Evolutionary conservation across 164 flowering plant genomes (phyloP).

Genomic region (Brasenia schreberi): DNA sequence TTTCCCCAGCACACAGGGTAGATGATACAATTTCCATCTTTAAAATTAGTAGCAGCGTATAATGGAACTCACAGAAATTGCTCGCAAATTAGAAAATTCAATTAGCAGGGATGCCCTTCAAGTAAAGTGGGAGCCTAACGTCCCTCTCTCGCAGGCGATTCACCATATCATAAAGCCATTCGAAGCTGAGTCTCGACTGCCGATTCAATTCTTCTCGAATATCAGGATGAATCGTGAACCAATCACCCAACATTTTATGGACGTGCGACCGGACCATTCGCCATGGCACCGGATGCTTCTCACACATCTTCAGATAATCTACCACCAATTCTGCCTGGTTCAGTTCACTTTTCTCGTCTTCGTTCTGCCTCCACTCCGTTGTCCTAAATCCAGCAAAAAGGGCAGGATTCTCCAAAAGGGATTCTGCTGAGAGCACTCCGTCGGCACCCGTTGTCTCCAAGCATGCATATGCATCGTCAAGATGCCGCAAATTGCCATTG

Average conservation of each 20-base stretch:
- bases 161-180: constrained; percentile 68
- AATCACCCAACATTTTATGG: constrained; percentile 85
- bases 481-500: constrained; percentile 80
- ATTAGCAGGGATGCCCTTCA: constrained; percentile 9
- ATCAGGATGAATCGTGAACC: constrained; percentile 62
- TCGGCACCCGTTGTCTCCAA: constrained; percentile 72
- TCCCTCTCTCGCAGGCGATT: constrained; percentile 51
- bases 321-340: constrained; percentile 63
- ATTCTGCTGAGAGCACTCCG: constrained; percentile 92
- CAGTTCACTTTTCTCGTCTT: constrained; percentile 32
- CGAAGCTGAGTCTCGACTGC: constrained; percentile 65
- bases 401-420: constrained; percentile 95
- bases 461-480: constrained; percentile 62
- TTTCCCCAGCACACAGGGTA: too few relatives aligned
- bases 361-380: constrained; percentile 46
- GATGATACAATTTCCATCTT: too few relatives aligned
- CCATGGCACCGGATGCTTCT: constrained; percentile 89
- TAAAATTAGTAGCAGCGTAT: too few relatives aligned
- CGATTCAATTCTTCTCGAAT: constrained; percentile 72
- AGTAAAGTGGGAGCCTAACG: constrained; percentile 51
- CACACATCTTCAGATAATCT: constrained; percentile 83
- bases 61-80: too few relatives aligned
- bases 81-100: background rate
- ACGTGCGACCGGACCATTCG: constrained; percentile 89
- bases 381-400: constrained; percentile 80